phyloP scores from a whole-genome alignment of 148 eudicot species.

The Chenopodium berlandieri region DNA sequence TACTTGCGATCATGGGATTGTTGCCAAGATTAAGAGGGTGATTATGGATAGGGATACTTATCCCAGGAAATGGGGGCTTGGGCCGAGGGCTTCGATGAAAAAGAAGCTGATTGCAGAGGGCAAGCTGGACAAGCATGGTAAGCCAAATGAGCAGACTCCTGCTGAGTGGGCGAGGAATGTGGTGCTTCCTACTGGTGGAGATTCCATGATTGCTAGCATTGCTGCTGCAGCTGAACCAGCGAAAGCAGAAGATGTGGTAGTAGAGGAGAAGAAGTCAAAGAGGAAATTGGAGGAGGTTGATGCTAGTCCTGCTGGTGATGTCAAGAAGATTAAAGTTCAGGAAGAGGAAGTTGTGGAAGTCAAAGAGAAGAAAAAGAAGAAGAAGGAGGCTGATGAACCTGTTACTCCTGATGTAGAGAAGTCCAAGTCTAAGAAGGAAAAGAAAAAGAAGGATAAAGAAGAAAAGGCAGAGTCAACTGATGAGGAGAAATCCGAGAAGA shows the following conservation, averaged over 20 bases:
- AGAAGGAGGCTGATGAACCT: slow-evolving; percentile 33
- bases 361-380: slow-evolving; percentile 47
- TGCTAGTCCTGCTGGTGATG: slow-evolving; percentile 40
- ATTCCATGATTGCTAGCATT: slow-evolving; percentile 63
- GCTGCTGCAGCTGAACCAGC: slow-evolving; percentile 56
- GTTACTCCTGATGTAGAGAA: slow-evolving; percentile 35
- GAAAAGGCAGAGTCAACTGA: slow-evolving; percentile 53
- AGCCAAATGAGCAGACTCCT: slow-evolving; percentile 70
- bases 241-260: slow-evolving; percentile 28
- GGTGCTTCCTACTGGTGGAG: slow-evolving; percentile 70
- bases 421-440: slow-evolving; percentile 37
- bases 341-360: slow-evolving; percentile 35
- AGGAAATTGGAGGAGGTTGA: slow-evolving; percentile 59
- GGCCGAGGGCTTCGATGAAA: slow-evolving; percentile 85
- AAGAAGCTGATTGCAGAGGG: slow-evolving; percentile 85
- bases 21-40: slow-evolving; percentile 96
- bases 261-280: slow-evolving; percentile 47
- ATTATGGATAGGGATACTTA: slow-evolving; percentile 98
- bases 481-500: slow-evolving; percentile 60
- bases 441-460: slow-evolving; percentile 56
- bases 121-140: slow-evolving; percentile 85
- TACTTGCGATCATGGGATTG: slow-evolving; percentile 96
- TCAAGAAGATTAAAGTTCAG: slow-evolving; percentile 55
- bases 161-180: slow-evolving; percentile 92
- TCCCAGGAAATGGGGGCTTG: slow-evolving; percentile 98